phyloP scores from a whole-genome alignment of 1,284 basidiomycete genomes.

The Malassezia psittaci region DNA sequence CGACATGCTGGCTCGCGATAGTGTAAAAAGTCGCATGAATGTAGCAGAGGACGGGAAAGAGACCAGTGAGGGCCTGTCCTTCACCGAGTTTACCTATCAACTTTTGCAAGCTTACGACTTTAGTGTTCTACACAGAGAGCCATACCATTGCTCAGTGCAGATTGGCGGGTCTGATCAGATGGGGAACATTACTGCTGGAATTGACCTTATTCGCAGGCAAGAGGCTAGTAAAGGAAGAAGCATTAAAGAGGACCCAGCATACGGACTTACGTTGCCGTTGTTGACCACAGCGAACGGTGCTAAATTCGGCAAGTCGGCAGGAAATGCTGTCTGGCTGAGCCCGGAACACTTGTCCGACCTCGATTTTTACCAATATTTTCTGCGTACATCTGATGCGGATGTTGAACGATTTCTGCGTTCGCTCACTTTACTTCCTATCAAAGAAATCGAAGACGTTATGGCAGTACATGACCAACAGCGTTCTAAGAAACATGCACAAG shows the following conservation, averaged over 20 bases:
- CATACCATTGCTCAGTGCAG: conserved; percentile 68
- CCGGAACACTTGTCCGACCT: conserved; percentile 21
- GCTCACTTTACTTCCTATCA: conserved; percentile 66
- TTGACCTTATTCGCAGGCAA: conserved; percentile 69
- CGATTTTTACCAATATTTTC: conserved; percentile 64
- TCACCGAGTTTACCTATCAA: conserved; percentile 95
- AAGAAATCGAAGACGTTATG: conserved; percentile 58
- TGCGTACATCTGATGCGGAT: conserved; percentile 69
- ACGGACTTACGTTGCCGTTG: conserved; percentile 84
- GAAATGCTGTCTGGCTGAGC: conserved; percentile 75
- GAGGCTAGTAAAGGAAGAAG: conserved; percentile 6
- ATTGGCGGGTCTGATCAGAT: conserved; percentile 95
- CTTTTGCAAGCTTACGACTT: conserved; percentile 96
- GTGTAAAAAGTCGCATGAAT: conserved; percentile 55
- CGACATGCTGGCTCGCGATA: conserved; percentile 81
- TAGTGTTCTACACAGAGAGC: conserved; percentile 58
- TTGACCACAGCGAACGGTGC: conserved; percentile 77
- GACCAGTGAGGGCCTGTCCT: conserved; percentile 64
- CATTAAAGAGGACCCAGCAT: conserved; percentile 52
- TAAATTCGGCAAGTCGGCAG: conserved; percentile 95
- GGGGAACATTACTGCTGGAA: conserved; percentile 91
- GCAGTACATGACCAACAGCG: conserved; percentile 56
- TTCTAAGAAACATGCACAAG: conserved; percentile 62
- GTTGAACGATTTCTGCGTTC: conserved; percentile 69
- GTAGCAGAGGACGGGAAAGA: background rate